Base-by-base conservation (phyloP, 305 asterid species). In the Rubia peregrina region DNA sequence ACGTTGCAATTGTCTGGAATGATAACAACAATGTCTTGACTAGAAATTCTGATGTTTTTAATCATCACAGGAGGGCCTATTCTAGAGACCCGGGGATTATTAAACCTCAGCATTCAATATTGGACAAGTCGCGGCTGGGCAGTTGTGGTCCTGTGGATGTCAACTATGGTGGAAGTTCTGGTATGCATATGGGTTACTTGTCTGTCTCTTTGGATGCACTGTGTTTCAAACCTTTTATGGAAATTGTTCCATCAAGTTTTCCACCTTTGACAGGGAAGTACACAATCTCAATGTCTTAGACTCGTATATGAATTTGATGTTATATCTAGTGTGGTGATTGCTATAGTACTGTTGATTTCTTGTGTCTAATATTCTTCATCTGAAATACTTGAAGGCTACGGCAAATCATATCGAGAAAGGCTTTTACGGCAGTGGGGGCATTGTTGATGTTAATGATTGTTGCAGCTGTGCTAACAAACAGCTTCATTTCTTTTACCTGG, bases 61-160 rank as follows among this genome's bases (percentile, higher is more conserved):
- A 42, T 9, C 11, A 49, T 61, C 74, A 69, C 81, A 91, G 98
- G 99, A 70, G 99, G 99, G 51, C 99, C 99, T 74, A 94, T 96
- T 71, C 86, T 89, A 69, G 99, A 94, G 85, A 74, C 95, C 76
- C 91, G 95, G 71, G 96, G 95, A 63, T 81, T 80, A 75, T 85
- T 94, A 75, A 87, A 88, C 80, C 90, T 91, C 61, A 77, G 76
- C 66, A 78, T 91, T 86, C 99, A 94, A 71, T 94, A 80, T 74
- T 94, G 99, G 99, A 91, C 98, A 43, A 91, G 99, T 81, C 96
- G 96, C 42, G 99, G 98, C 72, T 91, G 97, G 99, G 98, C 97
- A 66, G 76, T 85, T n/a, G n/a, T n/a, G n/a, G n/a, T n/a, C n/a
- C n/a, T 66, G 98, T 88, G 77, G 99, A 94, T 84, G 99, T 94